Conservation (phyloP, 2,329 filamentous ascomycete species). For the Xylaria sp. region DNA sequence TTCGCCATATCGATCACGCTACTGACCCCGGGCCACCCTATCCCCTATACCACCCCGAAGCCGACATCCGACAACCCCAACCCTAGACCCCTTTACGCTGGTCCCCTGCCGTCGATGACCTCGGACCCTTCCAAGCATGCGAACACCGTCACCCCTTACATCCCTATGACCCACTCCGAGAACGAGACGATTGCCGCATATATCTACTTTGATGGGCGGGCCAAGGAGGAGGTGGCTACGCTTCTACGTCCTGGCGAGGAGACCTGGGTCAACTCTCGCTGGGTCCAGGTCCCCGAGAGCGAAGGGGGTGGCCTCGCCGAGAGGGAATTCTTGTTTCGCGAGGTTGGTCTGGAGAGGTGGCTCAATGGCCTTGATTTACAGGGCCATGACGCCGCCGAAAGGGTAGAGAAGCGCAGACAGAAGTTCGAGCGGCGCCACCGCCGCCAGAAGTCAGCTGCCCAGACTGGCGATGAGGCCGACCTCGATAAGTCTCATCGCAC, state of each 20-base stretch:
- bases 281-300: constrained; percentile 90
- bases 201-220: constrained; percentile 96
- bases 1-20: constrained; percentile 99
- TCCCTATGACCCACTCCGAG: constrained; percentile 87
- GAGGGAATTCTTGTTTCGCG: constrained; percentile 94
- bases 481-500: constrained; percentile 51
- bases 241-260: constrained; percentile 90
- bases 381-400: constrained; percentile 87
- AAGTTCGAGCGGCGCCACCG: constrained; percentile 75
- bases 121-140: constrained; percentile 54
- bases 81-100: constrained; percentile 82
- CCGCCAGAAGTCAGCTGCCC: constrained; percentile 59
- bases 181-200: constrained; percentile 99
- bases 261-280: constrained; percentile 98
- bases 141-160: constrained; percentile 78
- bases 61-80: constrained; percentile 75
- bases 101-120: constrained; percentile 64
- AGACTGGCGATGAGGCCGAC: constrained; percentile 46
- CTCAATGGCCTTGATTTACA: constrained; percentile 95
- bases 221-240: constrained; percentile 96
- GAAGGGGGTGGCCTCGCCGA: constrained; percentile 95
- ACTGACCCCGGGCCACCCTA: constrained; percentile 82
- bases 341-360: constrained; percentile 95
- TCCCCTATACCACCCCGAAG: constrained; percentile 92
- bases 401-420: constrained; percentile 84